Percentiles rank a stretch among this genome's conserved stretches.
phyloP scores from a whole-genome alignment of 164 flowering plant species.

The Umbilicus rupestris region DNA sequence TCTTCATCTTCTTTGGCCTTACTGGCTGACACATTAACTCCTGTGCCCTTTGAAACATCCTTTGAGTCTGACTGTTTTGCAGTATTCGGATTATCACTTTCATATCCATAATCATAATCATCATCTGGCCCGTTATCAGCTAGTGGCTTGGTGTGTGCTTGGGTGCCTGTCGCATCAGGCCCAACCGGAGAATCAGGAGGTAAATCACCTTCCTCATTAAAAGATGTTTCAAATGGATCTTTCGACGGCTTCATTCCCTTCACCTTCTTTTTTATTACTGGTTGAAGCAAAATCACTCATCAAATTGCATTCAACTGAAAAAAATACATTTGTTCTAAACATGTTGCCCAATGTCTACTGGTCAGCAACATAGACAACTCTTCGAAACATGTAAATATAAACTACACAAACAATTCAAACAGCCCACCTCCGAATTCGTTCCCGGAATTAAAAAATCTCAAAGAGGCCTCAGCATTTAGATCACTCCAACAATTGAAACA shows the following conservation, averaged over 20 bases:
- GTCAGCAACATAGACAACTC: no score
- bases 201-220: constrained; percentile 55
- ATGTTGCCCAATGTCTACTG: no score
- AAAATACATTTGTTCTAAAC: no score
- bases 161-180: constrained; percentile 26
- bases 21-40: constrained; percentile 15
- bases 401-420: no score
- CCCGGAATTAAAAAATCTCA: no score
- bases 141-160: constrained; percentile 14
- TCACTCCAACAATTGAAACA: no score
- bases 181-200: constrained; percentile 54
- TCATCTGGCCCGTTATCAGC: constrained; percentile 21
- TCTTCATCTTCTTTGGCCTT: constrained; percentile 76
- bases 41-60: constrained; percentile 10
- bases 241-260: constrained; percentile 51
- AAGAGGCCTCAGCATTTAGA: no score
- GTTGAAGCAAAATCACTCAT: no score
- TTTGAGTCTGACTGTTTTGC: constrained; percentile 20
- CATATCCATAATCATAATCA: constrained; percentile 12
- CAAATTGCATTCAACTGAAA: no score
- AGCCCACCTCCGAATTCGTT: no score
- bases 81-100: background rate
- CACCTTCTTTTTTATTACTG: background rate
- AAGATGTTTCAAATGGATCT: constrained; percentile 88
- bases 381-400: no score